Evolutionary conservation across 305 asterid species (phyloP).

Genomic region (Fraxinus floribunda): DNA sequence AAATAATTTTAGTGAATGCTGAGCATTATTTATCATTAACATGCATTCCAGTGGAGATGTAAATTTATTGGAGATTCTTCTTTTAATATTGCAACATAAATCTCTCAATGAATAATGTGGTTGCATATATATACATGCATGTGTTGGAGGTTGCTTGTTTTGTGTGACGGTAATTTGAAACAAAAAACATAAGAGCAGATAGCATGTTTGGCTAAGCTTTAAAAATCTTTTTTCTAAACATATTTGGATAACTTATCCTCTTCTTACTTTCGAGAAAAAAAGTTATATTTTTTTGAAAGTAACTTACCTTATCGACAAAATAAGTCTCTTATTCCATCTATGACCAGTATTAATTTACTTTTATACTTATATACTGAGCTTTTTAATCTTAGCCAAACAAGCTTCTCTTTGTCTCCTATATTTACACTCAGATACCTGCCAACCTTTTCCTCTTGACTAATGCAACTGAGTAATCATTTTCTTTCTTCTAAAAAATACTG

Average conservation of each 20-base stretch:
- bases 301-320: neutral
- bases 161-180: neutral
- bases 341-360: neutral
- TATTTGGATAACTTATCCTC: neutral
- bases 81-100: neutral
- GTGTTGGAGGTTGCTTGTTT: neutral
- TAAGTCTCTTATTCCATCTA: neutral
- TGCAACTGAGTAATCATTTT: neutral
- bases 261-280: neutral
- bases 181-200: neutral
- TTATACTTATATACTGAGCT: neutral
- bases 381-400: neutral
- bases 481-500: neutral
- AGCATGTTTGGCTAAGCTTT: neutral
- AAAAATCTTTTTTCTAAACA: neutral
- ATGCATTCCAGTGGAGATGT: neutral
- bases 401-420: neutral
- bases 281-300: neutral
- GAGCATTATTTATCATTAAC: neutral
- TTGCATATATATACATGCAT: neutral
- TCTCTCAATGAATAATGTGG: neutral
- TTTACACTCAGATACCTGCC: neutral
- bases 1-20: neutral
- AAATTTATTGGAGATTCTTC: neutral
- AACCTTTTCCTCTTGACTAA: neutral